Evolutionary conservation across 257 asterid genomes (phyloP), one percentile per base, ranked within the genome.

Genomic region (Primulina tabacum): DNA sequence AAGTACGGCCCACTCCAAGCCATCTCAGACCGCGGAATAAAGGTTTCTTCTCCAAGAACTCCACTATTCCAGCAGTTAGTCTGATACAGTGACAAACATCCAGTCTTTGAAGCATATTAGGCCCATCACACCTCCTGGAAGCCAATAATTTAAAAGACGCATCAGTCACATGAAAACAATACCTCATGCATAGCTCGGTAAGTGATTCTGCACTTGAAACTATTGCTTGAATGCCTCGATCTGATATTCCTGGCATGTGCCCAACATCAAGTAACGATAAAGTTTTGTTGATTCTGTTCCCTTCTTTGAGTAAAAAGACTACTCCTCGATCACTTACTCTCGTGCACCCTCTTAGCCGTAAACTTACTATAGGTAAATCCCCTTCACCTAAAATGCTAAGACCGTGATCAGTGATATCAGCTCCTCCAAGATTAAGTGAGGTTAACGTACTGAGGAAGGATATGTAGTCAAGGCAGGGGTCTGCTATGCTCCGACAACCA

Each of bases 321-420:
- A 92, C 82, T 52, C 98, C 98, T 73, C 66, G 50, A 60, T 88
- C 94, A 4, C 89, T 88, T 20, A 92, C 82, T 71, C 91, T 76
- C 64, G 75, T 69, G 17, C 96, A 92, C 56, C 92, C 92, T 71
- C 94, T 84, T 17, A 89, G 77, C 59, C 87, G 80, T 74, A 92
- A 65, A 60, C 63, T 79, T 60, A 84, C 75, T 21, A 89, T 59
- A 0, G 89, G 90, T 55, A 83, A 70, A 72, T 78, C 76, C 18
- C 82, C 90, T 38, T 69, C 72, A 69, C 95, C 85, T 73, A 89
- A 73, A 74, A 73, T 68, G 67, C 74, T 79, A 56, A 92, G 90
- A 53, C 96, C 96, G 1, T 16, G 66, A 69, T 92, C 90, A 2
- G 95, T 86, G 26, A 92, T 81, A 82, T 92, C 94, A n/a, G 96